A percentile compares a stretch with the other conserved stretches of the same genome.
Conservation (phyloP, 2,329 filamentous ascomycete genomes). For the Sordariomycetes sp. region DNA sequence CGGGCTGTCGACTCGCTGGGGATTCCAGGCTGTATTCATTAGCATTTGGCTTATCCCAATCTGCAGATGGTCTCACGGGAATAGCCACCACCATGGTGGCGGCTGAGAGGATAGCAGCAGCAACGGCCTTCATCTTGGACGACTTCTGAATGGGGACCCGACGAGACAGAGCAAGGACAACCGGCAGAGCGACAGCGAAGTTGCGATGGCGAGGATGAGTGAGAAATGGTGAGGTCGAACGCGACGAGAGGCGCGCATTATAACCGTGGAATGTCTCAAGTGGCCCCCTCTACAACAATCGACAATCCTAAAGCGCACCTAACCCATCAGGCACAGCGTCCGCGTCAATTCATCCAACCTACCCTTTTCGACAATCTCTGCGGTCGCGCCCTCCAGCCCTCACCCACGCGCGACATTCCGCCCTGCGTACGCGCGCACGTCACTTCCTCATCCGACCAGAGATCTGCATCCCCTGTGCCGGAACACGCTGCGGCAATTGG, state of each 20-base stretch:
- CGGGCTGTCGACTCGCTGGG: constrained; percentile 49
- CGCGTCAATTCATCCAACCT: neutral
- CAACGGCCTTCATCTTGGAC: constrained; percentile 19
- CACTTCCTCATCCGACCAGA: neutral
- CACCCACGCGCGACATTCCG: too few relatives aligned
- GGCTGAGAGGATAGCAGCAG: constrained; percentile 14
- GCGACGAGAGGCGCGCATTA: neutral
- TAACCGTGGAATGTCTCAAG: too few relatives aligned
- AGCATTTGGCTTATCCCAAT: neutral
- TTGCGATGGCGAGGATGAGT: too few relatives aligned
- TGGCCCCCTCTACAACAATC: too few relatives aligned
- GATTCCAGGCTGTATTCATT: constrained; percentile 42
- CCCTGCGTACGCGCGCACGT: too few relatives aligned
- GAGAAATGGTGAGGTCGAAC: neutral
- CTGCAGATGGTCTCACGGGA: constrained; percentile 4
- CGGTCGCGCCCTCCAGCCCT: neutral
- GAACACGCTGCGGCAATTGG: too few relatives aligned
- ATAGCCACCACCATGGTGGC: constrained; percentile 15
- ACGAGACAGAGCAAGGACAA: too few relatives aligned
- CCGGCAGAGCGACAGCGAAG: too few relatives aligned
- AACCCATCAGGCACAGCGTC: neutral
- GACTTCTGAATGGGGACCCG: too few relatives aligned
- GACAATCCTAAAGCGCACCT: too few relatives aligned
- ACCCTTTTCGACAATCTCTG: constrained; percentile 1
- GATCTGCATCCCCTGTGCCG: too few relatives aligned